phyloP scores from a whole-genome alignment of 495 filamentous ascomycete species.

The Penicillium bialowiezense region DNA sequence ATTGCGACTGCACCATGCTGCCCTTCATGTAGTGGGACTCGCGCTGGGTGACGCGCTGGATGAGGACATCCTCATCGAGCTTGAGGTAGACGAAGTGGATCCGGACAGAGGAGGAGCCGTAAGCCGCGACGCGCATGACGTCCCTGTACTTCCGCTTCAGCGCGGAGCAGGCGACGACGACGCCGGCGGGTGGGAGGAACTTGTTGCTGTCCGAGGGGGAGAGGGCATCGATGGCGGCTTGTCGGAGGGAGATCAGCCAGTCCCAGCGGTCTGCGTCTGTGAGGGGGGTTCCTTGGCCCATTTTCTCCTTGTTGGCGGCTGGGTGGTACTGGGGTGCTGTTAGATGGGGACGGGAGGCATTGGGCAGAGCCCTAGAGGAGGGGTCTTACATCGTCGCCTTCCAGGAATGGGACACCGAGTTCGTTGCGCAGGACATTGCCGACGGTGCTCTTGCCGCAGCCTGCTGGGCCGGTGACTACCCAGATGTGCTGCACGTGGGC shows the following conservation, averaged over 20 bases:
- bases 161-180: constrained; percentile 93
- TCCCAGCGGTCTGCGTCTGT: constrained; percentile 98
- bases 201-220: constrained; percentile 46
- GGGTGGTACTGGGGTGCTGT: constrained; percentile 72
- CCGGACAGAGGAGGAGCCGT: constrained; percentile 68
- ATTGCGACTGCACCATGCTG: constrained; percentile 93
- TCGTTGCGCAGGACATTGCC: constrained; percentile 71
- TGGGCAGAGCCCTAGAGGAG: not conserved
- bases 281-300: constrained; percentile 80
- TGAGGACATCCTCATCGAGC: constrained; percentile 68
- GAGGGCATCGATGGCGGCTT: constrained; percentile 68
- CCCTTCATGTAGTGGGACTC: constrained; percentile 95
- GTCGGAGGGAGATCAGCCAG: constrained; percentile 88
- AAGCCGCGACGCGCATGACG: constrained; percentile 86
- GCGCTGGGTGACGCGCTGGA: constrained; percentile 69
- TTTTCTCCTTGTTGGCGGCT: constrained; percentile 84
- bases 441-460: constrained; percentile 94
- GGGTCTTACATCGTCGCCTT: constrained; percentile 87
- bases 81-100: constrained; percentile 94
- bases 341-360: constrained; percentile 5
- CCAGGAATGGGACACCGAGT: constrained; percentile 78
- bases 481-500: constrained; percentile 74
- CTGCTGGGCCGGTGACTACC: constrained; percentile 96
- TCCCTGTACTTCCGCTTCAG: constrained; percentile 97
- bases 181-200: constrained; percentile 60